These are phyloP conservation scores for Digitaria exilis DNA, from an alignment of 202 grass and related monocot genomes.

Conservation along the genomic window DNA sequence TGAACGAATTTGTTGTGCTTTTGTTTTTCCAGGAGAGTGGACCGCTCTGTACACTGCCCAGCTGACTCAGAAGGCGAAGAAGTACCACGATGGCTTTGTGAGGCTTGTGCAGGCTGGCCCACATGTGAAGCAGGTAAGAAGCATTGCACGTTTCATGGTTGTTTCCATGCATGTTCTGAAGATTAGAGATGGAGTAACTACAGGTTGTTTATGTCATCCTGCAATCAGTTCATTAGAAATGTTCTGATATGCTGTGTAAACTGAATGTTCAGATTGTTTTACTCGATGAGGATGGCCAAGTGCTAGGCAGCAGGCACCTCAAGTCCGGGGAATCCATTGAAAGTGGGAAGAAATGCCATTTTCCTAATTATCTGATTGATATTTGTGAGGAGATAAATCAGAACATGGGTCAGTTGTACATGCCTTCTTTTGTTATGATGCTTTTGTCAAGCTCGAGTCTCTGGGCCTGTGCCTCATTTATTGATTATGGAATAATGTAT, in stretches of 20 bases:
- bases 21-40: constrained; percentile 69
- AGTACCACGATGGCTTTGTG: constrained; percentile 68
- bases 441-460: not conserved
- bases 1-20: constrained; percentile 8
- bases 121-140: constrained; percentile 59
- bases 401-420: constrained; percentile 51
- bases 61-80: constrained; percentile 83
- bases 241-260: constrained; percentile 17
- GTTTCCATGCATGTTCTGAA: not conserved
- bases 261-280: constrained; percentile 59
- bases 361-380: constrained; percentile 64
- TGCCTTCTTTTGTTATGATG: not conserved
- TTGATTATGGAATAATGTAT: not conserved
- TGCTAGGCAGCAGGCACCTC: constrained; percentile 67
- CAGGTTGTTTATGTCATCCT: not conserved
- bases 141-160: not conserved
- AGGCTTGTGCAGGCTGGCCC: constrained; percentile 50
- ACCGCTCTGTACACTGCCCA: constrained; percentile 69
- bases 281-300: constrained; percentile 59
- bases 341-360: constrained; percentile 56
- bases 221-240: constrained; percentile 7
- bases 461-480: not conserved
- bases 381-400: constrained; percentile 45
- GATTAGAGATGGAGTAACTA: not conserved
- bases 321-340: constrained; percentile 61